Percentiles rank a stretch among this genome's conserved stretches.
Evolutionary conservation across 306 rosid species (phyloP).

Genomic region (Abrus pulchellus): DNA sequence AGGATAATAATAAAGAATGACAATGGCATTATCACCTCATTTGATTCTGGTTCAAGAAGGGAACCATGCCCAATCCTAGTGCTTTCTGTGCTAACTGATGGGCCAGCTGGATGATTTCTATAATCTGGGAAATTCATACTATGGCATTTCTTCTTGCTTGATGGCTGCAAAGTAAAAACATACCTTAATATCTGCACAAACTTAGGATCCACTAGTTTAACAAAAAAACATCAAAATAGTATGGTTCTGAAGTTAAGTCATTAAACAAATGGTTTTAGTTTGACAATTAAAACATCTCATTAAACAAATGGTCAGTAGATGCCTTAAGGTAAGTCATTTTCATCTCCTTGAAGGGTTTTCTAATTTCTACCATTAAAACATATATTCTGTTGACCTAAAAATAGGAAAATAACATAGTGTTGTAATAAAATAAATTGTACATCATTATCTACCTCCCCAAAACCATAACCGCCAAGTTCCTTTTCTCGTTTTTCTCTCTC

Average conservation of each 20-base stretch:
- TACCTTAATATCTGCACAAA: background rate
- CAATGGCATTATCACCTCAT: slow-evolving; percentile 20
- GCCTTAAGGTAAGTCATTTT: background rate
- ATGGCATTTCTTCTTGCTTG: background rate
- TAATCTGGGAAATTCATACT: background rate
- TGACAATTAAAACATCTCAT: background rate
- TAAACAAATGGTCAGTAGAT: background rate
- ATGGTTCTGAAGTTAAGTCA: background rate
- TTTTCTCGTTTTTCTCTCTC: slow-evolving; percentile 15
- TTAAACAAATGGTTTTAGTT: background rate
- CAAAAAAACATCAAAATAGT: background rate
- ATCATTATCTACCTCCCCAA: slow-evolving; percentile 28
- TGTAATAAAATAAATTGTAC: background rate
- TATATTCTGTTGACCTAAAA: background rate
- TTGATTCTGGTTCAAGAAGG: background rate
- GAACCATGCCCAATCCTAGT: background rate
- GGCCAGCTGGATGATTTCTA: background rate
- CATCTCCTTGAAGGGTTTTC: slow-evolving; percentile 1
- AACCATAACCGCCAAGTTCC: slow-evolving; percentile 26
- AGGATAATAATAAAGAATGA: background rate
- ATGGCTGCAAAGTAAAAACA: slow-evolving; percentile 17
- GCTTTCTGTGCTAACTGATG: background rate
- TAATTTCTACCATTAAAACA: background rate
- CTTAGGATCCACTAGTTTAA: background rate
- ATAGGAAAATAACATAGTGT: background rate